Evolutionary conservation across 1,139 yeast species (phyloP).

Genomic region (Saccharomyces pastorianus): DNA sequence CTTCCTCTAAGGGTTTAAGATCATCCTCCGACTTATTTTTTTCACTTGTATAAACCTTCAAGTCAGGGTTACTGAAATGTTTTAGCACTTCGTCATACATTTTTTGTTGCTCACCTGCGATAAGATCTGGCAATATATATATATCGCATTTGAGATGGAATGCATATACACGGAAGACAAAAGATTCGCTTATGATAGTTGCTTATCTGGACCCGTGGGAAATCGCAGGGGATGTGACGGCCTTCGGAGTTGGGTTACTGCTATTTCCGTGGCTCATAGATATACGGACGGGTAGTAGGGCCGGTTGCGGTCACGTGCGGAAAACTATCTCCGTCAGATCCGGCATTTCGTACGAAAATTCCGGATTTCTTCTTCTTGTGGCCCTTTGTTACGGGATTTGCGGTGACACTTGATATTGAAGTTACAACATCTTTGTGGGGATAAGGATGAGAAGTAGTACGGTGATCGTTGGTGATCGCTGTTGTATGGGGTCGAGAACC

Average conservation of each 20-base stretch:
- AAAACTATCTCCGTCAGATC: background rate
- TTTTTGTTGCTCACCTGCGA: conserved; percentile 46
- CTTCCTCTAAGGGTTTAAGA: conserved; percentile 38
- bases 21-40: conserved; percentile 23
- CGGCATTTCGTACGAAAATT: background rate
- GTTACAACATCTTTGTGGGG: background rate
- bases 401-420: background rate
- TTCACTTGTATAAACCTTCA: conserved; percentile 36
- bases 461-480: background rate
- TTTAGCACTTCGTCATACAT: conserved; percentile 52
- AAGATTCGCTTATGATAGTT: too few species aligned
- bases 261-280: background rate
- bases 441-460: background rate
- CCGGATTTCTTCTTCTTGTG: background rate
- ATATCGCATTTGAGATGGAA: too few species aligned
- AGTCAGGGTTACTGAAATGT: conserved; percentile 47
- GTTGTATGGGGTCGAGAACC: background rate
- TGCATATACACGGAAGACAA: too few species aligned
- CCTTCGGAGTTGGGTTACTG: background rate
- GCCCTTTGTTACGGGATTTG: background rate
- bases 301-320: background rate
- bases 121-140: too few species aligned
- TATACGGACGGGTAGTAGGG: background rate
- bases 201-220: conserved; percentile 32
- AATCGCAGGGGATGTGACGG: background rate